Percentiles rank a stretch among this genome's conserved stretches.
phyloP scores from a whole-genome alignment of 2,329 filamentous ascomycete genomes.

The Verticillium longisporum region DNA sequence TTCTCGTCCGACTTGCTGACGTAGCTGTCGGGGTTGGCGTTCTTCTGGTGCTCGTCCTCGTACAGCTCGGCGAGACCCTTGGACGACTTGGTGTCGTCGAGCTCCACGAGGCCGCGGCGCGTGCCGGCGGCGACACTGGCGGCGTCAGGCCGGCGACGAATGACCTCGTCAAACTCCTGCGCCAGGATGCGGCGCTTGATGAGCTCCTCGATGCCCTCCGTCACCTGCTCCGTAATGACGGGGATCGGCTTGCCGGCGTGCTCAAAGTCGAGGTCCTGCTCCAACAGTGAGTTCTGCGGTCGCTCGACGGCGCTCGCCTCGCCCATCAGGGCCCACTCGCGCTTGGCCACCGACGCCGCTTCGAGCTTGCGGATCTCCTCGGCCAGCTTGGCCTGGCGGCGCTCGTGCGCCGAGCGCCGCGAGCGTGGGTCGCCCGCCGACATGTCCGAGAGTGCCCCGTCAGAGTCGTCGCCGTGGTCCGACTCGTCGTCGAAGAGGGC shows the following conservation, averaged over 20 bases:
- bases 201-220: constrained; percentile 83
- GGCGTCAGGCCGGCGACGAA: constrained; percentile 72
- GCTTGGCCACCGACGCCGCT: constrained; percentile 79
- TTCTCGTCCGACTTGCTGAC: constrained; percentile 79
- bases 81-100: constrained; percentile 82
- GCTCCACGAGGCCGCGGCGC: constrained; percentile 67
- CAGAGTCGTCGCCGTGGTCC: constrained; percentile 53
- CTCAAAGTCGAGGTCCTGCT: constrained; percentile 94
- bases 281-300: constrained; percentile 84
- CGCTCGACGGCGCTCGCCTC: constrained; percentile 79
- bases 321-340: constrained; percentile 83
- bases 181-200: constrained; percentile 90
- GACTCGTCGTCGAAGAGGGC: constrained; percentile 82
- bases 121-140: constrained; percentile 52
- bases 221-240: constrained; percentile 86
- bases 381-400: constrained; percentile 74
- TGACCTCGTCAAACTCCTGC: constrained; percentile 86
- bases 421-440: constrained; percentile 65
- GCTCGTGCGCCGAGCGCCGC: constrained; percentile 78
- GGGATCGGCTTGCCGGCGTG: constrained; percentile 90
- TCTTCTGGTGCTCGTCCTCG: constrained; percentile 82
- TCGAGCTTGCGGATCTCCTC: constrained; percentile 91
- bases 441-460: constrained; percentile 57
- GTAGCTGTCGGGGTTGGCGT: constrained; percentile 69
- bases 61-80: constrained; percentile 89